Evolutionary conservation across 108 stramenopile genomes (phyloP).

Genomic region (Phaeodactylum tricornutum): DNA sequence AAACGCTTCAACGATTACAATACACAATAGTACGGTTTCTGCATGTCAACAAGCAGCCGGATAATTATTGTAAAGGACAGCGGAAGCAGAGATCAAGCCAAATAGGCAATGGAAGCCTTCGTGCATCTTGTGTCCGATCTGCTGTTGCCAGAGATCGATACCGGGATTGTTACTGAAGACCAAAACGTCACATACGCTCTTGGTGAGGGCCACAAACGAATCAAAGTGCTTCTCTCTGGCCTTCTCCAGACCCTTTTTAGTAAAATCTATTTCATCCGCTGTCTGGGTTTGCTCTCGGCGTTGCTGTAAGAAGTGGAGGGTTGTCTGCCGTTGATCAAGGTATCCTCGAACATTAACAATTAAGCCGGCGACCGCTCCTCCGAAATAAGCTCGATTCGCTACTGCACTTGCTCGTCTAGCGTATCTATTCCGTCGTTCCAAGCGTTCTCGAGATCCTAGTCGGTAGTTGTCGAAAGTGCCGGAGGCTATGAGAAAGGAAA

Average conservation of each 20-base stretch:
- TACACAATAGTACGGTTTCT: no score
- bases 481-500: constrained; percentile 44
- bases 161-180: constrained; percentile 84
- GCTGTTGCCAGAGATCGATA: constrained; percentile 59
- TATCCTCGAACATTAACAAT: constrained; percentile 31
- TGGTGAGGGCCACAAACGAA: constrained; percentile 48
- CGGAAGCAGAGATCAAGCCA: constrained; percentile 64
- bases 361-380: constrained; percentile 48
- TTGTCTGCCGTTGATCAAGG: constrained; percentile 16
- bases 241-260: constrained; percentile 4
- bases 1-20: no score
- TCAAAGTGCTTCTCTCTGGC: constrained; percentile 43
- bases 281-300: constrained; percentile 6
- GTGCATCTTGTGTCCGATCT: constrained; percentile 65
- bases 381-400: constrained; percentile 64
- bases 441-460: constrained; percentile 7
- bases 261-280: constrained; percentile 10
- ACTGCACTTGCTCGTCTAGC: constrained; percentile 16
- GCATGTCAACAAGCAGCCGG: no score
- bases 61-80: constrained; percentile 75
- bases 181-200: constrained; percentile 59
- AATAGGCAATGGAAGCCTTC: constrained; percentile 69
- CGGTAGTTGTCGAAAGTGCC: constrained; percentile 45
- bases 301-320: constrained; percentile 15
- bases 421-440: constrained; percentile 11